Conservation (phyloP, 1,139 yeast species). For the Scheffersomyces insectosa region DNA sequence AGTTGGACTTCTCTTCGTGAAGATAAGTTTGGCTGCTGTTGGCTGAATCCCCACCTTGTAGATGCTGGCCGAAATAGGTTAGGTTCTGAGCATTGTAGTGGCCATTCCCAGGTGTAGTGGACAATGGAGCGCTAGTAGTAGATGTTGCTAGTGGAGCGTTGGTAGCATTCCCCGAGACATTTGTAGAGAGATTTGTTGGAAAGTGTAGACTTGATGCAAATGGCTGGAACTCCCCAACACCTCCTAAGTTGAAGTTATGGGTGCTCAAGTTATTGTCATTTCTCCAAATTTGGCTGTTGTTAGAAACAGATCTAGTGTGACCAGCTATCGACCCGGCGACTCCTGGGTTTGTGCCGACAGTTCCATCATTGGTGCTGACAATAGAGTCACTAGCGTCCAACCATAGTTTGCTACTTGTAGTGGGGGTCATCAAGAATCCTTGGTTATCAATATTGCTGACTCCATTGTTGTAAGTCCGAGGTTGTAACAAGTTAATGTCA, state of each 20-base stretch:
- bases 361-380: neutral
- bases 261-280: slow-evolving; percentile 18
- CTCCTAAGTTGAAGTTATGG: slow-evolving; percentile 16
- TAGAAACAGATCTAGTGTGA: slow-evolving; percentile 26
- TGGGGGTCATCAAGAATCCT: slow-evolving; percentile 8
- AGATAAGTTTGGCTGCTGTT: neutral
- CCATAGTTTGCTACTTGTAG: slow-evolving; percentile 8
- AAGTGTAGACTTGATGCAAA: neutral
- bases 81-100: neutral
- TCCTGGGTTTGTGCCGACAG: neutral
- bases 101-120: neutral
- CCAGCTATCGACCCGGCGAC: slow-evolving; percentile 6
- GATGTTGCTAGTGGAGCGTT: slow-evolving; percentile 1
- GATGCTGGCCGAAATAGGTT: neutral
- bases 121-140: neutral
- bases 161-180: neutral
- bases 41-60: neutral
- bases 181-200: neutral
- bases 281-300: slow-evolving; percentile 32
- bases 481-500: slow-evolving; percentile 1
- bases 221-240: slow-evolving; percentile 2
- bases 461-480: slow-evolving; percentile 1
- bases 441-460: neutral
- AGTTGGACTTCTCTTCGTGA: neutral
- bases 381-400: slow-evolving; percentile 3